These are phyloP conservation scores for Penicillium vulpinum DNA, from an alignment of 2,329 filamentous ascomycete species.

Conservation along the genomic window DNA sequence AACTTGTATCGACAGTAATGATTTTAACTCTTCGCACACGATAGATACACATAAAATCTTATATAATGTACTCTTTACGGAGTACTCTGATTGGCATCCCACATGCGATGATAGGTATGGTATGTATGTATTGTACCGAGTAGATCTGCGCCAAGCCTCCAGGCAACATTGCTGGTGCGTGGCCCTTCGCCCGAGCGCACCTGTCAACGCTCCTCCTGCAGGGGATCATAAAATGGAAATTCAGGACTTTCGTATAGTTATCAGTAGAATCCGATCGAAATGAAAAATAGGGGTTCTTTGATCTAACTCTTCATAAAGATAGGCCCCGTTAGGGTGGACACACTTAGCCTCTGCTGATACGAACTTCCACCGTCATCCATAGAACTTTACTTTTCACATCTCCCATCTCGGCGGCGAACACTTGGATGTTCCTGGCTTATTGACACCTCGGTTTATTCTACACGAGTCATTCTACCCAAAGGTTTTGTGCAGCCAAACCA, in stretches of 20 bases:
- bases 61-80: no score
- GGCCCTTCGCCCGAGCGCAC: slow-evolving; percentile 15
- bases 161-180: slow-evolving; percentile 24
- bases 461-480: background rate
- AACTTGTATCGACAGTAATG: background rate
- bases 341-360: slow-evolving; percentile 12
- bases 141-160: slow-evolving; percentile 17
- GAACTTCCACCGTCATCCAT: slow-evolving; percentile 17
- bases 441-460: slow-evolving; percentile 1
- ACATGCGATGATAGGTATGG: no score
- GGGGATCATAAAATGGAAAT: background rate
- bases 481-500: slow-evolving; percentile 6
- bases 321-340: slow-evolving; percentile 2
- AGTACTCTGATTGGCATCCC: no score
- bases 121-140: no score
- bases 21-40: background rate
- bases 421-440: background rate
- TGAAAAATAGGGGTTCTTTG: background rate
- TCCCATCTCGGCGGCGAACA: slow-evolving; percentile 6
- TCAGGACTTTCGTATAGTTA: background rate
- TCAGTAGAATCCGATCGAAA: slow-evolving; percentile 15
- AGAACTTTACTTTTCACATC: slow-evolving; percentile 12
- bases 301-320: background rate
- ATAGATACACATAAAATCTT: background rate
- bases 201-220: background rate